Conservation (phyloP, 306 rosid genomes). For the Abrus precatorius region DNA sequence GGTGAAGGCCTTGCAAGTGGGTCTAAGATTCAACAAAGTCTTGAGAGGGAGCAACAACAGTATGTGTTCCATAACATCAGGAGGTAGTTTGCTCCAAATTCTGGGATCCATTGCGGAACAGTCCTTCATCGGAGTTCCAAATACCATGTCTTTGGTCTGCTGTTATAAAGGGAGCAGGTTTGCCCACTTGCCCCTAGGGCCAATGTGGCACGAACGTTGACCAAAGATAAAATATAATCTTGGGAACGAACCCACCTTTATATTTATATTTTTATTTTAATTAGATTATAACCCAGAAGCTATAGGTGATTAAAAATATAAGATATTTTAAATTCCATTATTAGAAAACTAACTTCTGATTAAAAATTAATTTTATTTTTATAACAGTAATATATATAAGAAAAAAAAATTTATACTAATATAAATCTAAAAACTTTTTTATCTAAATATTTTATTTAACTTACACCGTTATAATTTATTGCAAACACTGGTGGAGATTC, state of each 20-base stretch:
- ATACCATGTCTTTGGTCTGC: neutral
- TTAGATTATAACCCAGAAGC: neutral
- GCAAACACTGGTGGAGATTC: too few species aligned
- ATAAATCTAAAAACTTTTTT: too few species aligned
- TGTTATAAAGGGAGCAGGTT: neutral
- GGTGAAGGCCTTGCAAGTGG: slow-evolving; percentile 32
- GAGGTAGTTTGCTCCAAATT: slow-evolving; percentile 25
- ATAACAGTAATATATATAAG: neutral
- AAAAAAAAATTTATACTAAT: too few species aligned
- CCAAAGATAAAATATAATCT: neutral
- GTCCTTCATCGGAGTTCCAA: neutral
- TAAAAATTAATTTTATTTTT: neutral
- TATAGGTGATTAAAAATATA: neutral
- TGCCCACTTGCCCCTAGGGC: neutral
- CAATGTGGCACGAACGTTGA: neutral
- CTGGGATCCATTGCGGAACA: slow-evolving; percentile 5
- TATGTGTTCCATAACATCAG: slow-evolving; percentile 27
- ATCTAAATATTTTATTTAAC: too few species aligned
- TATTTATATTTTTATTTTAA: neutral
- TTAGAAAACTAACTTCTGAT: neutral
- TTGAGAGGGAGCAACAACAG: slow-evolving; percentile 10
- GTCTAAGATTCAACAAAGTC: neutral
- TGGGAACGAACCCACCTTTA: neutral
- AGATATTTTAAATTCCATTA: neutral
- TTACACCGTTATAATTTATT: too few species aligned